Evolutionary conservation across 2,329 filamentous ascomycete species (phyloP).

Genomic region (Fusarium veterinarium): DNA sequence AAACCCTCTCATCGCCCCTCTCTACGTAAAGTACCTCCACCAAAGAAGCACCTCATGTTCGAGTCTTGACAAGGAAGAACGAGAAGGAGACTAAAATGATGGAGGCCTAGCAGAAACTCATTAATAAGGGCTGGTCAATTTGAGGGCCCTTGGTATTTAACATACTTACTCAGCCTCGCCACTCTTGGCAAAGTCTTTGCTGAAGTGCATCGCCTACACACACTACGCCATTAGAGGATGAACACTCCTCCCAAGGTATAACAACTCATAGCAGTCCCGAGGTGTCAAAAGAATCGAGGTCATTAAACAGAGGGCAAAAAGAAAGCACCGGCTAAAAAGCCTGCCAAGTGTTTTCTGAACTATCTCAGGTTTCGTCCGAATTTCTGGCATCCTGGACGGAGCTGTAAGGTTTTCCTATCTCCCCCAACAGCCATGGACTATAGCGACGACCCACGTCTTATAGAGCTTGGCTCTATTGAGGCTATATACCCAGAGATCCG

Average conservation of each 20-base stretch:
- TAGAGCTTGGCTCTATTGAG: slow-evolving; percentile 69
- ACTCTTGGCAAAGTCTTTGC: slow-evolving; percentile 13
- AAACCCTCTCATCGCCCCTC: slow-evolving; percentile 29
- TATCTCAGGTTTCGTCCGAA: background rate
- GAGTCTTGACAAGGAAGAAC: slow-evolving; percentile 26
- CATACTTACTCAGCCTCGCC: slow-evolving; percentile 21
- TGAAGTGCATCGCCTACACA: slow-evolving; percentile 11
- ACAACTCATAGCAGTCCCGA: slow-evolving; percentile 9
- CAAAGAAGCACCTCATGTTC: slow-evolving; percentile 27
- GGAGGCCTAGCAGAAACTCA: slow-evolving; percentile 22
- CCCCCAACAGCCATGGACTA: slow-evolving; percentile 49
- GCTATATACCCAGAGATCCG: slow-evolving; percentile 76
- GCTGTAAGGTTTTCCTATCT: background rate
- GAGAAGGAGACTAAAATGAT: slow-evolving; percentile 15
- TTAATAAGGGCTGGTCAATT: slow-evolving; percentile 5
- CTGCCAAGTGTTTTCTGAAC: background rate
- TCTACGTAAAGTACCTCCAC: slow-evolving; percentile 28
- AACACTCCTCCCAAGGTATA: slow-evolving; percentile 22
- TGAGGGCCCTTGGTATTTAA: slow-evolving; percentile 1
- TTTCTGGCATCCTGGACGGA: background rate
- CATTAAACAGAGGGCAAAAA: background rate
- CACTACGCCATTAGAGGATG: slow-evolving; percentile 34
- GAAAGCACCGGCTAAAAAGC: background rate
- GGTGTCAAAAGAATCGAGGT: background rate
- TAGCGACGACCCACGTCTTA: slow-evolving; percentile 64